Conservation (phyloP, 768 basidiomycete genomes). For the Tylopilus plumbeoviolaceoides region DNA sequence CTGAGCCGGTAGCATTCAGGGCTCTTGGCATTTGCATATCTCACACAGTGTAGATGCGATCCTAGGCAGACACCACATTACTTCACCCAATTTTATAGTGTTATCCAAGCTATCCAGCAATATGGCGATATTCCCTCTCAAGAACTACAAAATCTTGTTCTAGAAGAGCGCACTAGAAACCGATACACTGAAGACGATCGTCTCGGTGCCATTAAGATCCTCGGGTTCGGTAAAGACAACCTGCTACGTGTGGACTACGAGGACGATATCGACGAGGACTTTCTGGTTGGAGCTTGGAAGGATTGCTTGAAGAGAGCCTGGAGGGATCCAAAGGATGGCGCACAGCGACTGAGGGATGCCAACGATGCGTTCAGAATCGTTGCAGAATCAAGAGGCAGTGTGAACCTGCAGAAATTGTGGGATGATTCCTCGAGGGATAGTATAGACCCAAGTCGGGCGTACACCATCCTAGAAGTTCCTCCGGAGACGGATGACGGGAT, state of each 20-base stretch:
- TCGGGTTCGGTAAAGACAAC: conserved; percentile 67
- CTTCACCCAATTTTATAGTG: conserved; percentile 53
- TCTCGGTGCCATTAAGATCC: conserved; percentile 38
- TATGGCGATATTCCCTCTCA: conserved; percentile 43
- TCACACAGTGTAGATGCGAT: conserved; percentile 79
- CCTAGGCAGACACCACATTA: conserved; percentile 59
- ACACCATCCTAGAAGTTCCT: conserved; percentile 64
- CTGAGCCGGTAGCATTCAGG: conserved; percentile 38
- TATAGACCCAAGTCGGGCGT: conserved; percentile 72
- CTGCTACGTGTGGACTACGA: conserved; percentile 66
- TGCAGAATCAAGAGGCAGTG: conserved; percentile 59
- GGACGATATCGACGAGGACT: conserved; percentile 62
- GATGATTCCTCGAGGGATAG: conserved; percentile 47
- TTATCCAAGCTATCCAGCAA: conserved; percentile 48
- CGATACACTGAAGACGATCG: conserved; percentile 62
- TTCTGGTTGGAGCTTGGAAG: conserved; percentile 69
- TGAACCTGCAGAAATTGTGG: conserved; percentile 46
- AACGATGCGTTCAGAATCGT: conserved; percentile 68
- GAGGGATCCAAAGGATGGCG: conserved; percentile 42
- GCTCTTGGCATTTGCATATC: conserved; percentile 71
- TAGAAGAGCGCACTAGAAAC: conserved; percentile 58
- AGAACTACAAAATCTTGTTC: conserved; percentile 53
- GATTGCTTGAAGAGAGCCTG: conserved; percentile 54
- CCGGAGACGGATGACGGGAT: conserved; percentile 73
- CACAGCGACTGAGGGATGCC: conserved; percentile 46